phyloP scores from a whole-genome alignment of 2,329 filamentous ascomycete species.

The Bipolaris victoriae region DNA sequence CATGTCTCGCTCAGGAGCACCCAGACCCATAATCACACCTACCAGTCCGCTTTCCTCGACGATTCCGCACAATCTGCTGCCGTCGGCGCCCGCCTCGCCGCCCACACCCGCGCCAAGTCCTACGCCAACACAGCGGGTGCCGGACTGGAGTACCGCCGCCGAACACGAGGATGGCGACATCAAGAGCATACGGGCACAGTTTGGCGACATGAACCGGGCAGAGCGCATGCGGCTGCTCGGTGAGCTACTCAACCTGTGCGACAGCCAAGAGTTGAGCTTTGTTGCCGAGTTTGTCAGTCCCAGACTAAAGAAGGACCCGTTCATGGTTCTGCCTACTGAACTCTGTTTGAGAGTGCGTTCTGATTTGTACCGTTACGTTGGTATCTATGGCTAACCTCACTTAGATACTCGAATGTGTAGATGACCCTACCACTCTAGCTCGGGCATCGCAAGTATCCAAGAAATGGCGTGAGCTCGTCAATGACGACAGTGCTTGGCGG shows the following conservation, averaged over 20 bases:
- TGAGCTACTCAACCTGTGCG: constrained; percentile 90
- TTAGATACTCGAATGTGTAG: constrained; percentile 95
- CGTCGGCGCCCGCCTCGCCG: constrained; percentile 69
- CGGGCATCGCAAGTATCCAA: constrained; percentile 95
- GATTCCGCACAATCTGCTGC: constrained; percentile 66
- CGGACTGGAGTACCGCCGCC: constrained; percentile 77
- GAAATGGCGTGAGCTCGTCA: constrained; percentile 90
- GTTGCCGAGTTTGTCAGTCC: constrained; percentile 96
- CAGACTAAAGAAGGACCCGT: constrained; percentile 93
- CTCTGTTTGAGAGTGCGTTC: constrained; percentile 80
- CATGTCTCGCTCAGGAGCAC: constrained; percentile 51
- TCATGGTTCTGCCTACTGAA: constrained; percentile 89
- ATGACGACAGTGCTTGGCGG: constrained; percentile 98
- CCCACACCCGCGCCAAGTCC: constrained; percentile 72
- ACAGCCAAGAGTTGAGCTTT: constrained; percentile 92
- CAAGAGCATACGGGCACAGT: constrained; percentile 78
- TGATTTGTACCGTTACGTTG: not conserved
- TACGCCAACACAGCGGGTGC: constrained; percentile 66
- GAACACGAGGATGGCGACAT: constrained; percentile 85
- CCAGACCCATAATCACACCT: constrained; percentile 57
- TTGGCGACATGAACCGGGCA: constrained; percentile 75
- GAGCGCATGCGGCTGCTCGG: constrained; percentile 83
- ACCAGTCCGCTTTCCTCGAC: constrained; percentile 56
- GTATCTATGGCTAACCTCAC: constrained; percentile 19
- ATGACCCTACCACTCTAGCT: constrained; percentile 92